Evolutionary conservation across 306 rosid species (phyloP).

Genomic region (Bauhinia variegata): DNA sequence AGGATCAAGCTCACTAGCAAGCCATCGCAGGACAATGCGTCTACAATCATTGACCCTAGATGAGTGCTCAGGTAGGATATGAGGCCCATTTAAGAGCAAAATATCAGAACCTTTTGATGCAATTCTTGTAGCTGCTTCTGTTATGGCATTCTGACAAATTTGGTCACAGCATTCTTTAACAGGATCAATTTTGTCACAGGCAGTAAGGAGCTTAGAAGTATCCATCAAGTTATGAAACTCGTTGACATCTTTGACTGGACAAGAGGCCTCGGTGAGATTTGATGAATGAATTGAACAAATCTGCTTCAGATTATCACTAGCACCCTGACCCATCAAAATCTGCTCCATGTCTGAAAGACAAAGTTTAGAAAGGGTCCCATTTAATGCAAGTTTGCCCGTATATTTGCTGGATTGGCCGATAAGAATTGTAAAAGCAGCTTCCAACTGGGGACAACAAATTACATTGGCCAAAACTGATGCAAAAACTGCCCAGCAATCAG

Average conservation of each 20-base stretch:
- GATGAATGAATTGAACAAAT: slow-evolving; percentile 69
- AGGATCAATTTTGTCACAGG: slow-evolving; percentile 82
- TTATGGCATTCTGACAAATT: slow-evolving; percentile 82
- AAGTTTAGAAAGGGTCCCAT: slow-evolving; percentile 60
- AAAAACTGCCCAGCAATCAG: slow-evolving; percentile 85
- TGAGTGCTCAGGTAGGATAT: slow-evolving; percentile 59
- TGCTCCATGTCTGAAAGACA: slow-evolving; percentile 89
- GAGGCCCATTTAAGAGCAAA: slow-evolving; percentile 55
- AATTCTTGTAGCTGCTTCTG: slow-evolving; percentile 81
- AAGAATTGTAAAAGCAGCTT: slow-evolving; percentile 88
- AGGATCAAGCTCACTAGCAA: slow-evolving; percentile 82
- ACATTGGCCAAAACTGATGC: slow-evolving; percentile 86
- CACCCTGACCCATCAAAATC: slow-evolving; percentile 88
- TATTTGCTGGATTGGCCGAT: slow-evolving; percentile 84
- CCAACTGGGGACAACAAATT: slow-evolving; percentile 95
- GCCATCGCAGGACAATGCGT: slow-evolving; percentile 80
- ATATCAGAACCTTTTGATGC: slow-evolving; percentile 69
- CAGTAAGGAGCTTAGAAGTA: slow-evolving; percentile 75
- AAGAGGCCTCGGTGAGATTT: slow-evolving; percentile 80
- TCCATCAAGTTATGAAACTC: slow-evolving; percentile 70
- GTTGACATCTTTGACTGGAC: slow-evolving; percentile 69
- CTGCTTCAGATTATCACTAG: slow-evolving; percentile 54
- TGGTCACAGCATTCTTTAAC: slow-evolving; percentile 89
- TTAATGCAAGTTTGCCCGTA: slow-evolving; percentile 70
- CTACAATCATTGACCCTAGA: slow-evolving; percentile 68